phyloP scores from a whole-genome alignment of 2,329 filamentous ascomycete species.

The Aspergillus ochraceus region DNA sequence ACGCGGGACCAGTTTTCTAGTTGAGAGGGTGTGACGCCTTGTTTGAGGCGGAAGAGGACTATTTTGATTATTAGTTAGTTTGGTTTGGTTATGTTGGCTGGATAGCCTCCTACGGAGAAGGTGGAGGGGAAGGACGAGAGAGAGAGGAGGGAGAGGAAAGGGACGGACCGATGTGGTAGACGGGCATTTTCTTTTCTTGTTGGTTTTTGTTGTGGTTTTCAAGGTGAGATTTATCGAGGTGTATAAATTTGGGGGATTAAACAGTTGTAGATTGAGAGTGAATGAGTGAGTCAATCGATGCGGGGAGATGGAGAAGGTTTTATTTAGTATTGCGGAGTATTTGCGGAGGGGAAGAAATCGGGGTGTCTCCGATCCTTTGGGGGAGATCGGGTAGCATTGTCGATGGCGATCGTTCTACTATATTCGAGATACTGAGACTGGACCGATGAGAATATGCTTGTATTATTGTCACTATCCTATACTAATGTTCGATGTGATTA shows the following conservation, averaged over 20 bases:
- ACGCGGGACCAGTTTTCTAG: slow-evolving; percentile 31
- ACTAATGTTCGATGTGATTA: too few species aligned
- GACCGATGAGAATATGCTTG: too few species aligned
- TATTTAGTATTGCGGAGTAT: too few species aligned
- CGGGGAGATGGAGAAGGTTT: background rate
- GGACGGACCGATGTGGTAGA: slow-evolving; percentile 42
- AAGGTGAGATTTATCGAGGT: too few species aligned
- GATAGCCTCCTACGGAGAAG: too few species aligned
- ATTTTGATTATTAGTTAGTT: background rate
- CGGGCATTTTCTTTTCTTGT: slow-evolving; percentile 29
- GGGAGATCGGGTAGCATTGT: background rate
- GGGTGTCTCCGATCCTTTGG: background rate
- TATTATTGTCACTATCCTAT: too few species aligned
- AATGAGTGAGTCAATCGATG: background rate
- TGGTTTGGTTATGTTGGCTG: too few species aligned
- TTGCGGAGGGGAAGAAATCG: background rate
- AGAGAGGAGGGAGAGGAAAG: background rate
- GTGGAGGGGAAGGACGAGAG: background rate
- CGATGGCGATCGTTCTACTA: background rate
- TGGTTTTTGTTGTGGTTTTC: too few species aligned
- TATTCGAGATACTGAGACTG: too few species aligned
- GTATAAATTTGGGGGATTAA: too few species aligned
- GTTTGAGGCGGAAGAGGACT: slow-evolving; percentile 48
- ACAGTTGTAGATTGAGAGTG: too few species aligned
- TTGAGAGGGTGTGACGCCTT: slow-evolving; percentile 34